phyloP scores from a whole-genome alignment of 345 rosid species.

The Linum trigynum region DNA sequence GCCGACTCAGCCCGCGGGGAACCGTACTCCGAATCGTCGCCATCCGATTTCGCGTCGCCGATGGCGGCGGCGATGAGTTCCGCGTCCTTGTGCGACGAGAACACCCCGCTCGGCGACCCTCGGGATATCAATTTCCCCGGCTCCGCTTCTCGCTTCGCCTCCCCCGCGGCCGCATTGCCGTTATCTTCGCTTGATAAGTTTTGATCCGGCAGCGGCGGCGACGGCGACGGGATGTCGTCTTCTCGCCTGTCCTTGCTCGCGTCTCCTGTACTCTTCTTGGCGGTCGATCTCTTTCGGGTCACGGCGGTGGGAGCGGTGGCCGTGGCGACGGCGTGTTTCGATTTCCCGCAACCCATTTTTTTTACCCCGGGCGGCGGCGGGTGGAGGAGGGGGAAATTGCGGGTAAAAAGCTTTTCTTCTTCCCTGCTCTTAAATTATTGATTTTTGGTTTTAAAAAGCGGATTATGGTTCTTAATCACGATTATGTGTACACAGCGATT shows the following conservation, averaged over 20 bases:
- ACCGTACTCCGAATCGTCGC: slow-evolving; percentile 15
- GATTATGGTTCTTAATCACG: too few species aligned
- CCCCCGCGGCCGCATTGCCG: neutral
- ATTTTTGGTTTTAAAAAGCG: too few species aligned
- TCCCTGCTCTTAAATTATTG: too few species aligned
- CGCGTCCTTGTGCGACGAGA: slow-evolving; percentile 30
- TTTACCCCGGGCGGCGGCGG: neutral
- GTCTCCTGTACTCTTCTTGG: neutral
- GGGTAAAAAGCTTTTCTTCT: too few species aligned
- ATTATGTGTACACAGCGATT: too few species aligned
- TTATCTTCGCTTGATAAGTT: neutral
- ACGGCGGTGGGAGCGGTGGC: slow-evolving; percentile 41
- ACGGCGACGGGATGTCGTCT: neutral
- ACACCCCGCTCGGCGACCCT: slow-evolving; percentile 17
- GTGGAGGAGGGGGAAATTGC: too few species aligned
- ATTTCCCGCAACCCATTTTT: slow-evolving; percentile 74
- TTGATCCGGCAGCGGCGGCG: neutral
- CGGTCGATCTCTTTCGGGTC: slow-evolving; percentile 30
- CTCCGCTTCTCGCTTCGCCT: neutral
- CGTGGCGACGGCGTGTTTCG: slow-evolving; percentile 57
- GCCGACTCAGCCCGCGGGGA: slow-evolving; percentile 15
- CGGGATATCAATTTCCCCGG: slow-evolving; percentile 14
- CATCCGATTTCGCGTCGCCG: neutral
- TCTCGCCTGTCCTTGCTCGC: neutral
- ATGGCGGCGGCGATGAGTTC: slow-evolving; percentile 15